Evolutionary conservation across 1,284 basidiomycete species (phyloP).

Genomic region (Papiliotrema fonsecae): DNA sequence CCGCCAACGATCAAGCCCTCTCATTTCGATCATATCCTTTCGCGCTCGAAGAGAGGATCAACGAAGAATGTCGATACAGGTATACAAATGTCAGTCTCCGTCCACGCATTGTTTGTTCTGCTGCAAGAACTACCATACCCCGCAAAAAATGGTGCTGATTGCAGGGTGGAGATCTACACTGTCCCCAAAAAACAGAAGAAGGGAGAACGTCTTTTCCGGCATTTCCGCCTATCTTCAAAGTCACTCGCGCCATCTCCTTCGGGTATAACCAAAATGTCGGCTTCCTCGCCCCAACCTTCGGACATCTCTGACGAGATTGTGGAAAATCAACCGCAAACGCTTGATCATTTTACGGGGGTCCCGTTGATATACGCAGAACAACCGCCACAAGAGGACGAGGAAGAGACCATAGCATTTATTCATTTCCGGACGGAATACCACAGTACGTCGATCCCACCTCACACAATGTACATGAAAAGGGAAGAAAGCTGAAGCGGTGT

Average conservation of each 20-base stretch:
- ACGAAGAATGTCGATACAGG: background rate
- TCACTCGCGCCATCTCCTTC: background rate
- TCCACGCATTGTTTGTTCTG: background rate
- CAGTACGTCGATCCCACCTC: conserved; percentile 4
- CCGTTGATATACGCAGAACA: too few species aligned
- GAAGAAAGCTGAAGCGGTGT: background rate
- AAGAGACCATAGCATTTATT: conserved; percentile 13
- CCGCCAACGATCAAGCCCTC: background rate
- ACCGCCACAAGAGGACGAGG: background rate
- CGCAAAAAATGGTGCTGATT: too few species aligned
- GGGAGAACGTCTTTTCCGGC: background rate
- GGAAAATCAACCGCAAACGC: background rate
- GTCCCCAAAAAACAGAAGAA: background rate
- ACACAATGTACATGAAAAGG: too few species aligned
- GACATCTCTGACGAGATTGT: background rate
- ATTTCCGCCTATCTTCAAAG: background rate
- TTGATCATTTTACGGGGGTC: too few species aligned
- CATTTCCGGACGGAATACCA: conserved; percentile 14
- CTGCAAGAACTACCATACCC: too few species aligned
- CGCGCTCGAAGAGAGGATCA: background rate
- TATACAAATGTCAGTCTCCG: background rate
- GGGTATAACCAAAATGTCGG: background rate
- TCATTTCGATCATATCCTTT: conserved; percentile 1
- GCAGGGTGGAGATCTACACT: conserved; percentile 4
- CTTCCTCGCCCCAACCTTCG: too few species aligned